Conservation (phyloP, 768 basidiomycete species). For the Tubosaeta sp. region DNA sequence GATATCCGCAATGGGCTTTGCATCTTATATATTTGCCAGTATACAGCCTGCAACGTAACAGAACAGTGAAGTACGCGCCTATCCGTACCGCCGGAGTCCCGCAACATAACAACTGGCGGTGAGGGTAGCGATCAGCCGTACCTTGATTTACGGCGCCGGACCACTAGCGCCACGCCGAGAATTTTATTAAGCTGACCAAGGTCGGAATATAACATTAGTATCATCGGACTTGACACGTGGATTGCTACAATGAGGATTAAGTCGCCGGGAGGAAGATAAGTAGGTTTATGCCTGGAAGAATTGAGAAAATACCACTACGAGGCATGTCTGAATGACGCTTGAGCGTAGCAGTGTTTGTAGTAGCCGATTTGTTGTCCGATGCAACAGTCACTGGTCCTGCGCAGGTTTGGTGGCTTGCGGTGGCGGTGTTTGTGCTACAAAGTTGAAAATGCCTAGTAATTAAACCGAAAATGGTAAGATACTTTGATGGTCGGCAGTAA, state of each 20-base stretch:
- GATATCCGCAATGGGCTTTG: not conserved
- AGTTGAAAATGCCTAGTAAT: not conserved
- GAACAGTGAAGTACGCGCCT: not conserved
- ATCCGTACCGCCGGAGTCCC: not conserved
- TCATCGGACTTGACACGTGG: not conserved
- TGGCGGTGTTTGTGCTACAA: not conserved
- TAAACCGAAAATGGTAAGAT: not conserved
- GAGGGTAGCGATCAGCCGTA: not conserved
- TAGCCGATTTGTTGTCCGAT: not conserved
- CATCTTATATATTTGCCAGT: conserved; percentile 4
- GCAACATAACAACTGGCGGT: not conserved
- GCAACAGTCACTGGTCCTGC: not conserved
- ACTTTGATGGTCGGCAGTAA: not conserved
- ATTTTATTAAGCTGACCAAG: not conserved
- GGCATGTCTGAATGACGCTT: not conserved
- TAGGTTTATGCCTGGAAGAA: too few relatives aligned
- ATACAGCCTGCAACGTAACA: not conserved
- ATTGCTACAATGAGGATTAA: not conserved
- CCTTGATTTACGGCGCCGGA: not conserved
- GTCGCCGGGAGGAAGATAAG: not conserved
- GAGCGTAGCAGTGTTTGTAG: not conserved
- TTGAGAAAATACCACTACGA: not conserved
- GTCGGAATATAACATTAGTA: too few relatives aligned
- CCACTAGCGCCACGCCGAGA: not conserved
- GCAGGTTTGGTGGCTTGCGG: not conserved